Base-by-base conservation (phyloP, 2,329 filamentous ascomycete species). In the Sphaceloma murrayae region DNA sequence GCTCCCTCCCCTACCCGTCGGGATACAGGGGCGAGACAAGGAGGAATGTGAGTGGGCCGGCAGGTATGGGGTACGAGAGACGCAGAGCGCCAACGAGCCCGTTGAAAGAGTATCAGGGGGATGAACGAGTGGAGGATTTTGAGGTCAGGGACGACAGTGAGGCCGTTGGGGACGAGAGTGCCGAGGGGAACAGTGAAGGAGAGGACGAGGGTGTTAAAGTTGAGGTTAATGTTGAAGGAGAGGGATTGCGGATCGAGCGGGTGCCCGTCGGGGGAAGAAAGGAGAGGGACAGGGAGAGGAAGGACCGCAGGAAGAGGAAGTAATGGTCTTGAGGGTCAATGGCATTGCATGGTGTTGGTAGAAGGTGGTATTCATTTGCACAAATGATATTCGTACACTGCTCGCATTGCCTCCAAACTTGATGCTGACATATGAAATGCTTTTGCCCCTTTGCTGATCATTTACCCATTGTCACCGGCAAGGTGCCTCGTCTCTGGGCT, bases 41-140 rank as follows among this genome's bases (percentile, higher is more conserved):
- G 53, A 21, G 59, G 39, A 55, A 61, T 45, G 54, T 61, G 30
- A 62, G 62, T 49, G 49, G 50, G 44, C 51, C 61, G 2, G 47
- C 54, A 9, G 62, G 65, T 32, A 52, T 66, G 22, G 48, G 55
- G 2, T 67, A 58, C 45, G 51, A 58, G 4, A 50, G 49, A 19
- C 34, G 57, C 14, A 50, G 58, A 5, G 52, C 51, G 22, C 55
- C 57, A 6, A 39, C 47, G 7, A 36, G 46, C 19, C 42, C 42
- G 13, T 22, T 45, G 2, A 16, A 17, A 5, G 42, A 45, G 31
- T 34, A 45, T 27, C 42, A 8, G 29, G 29, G 9, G 6, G 22
- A 18, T 27, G 5, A 13, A 11, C 6, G 38, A 16, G 45, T 27
- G 22, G 19, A 29, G 24, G 36, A 46, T 17, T 26, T 27, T 14